Percentiles rank a stretch among this genome's conserved stretches.
Conservation (phyloP, 202 grass and related monocot species). For the Digitaria exilis region DNA sequence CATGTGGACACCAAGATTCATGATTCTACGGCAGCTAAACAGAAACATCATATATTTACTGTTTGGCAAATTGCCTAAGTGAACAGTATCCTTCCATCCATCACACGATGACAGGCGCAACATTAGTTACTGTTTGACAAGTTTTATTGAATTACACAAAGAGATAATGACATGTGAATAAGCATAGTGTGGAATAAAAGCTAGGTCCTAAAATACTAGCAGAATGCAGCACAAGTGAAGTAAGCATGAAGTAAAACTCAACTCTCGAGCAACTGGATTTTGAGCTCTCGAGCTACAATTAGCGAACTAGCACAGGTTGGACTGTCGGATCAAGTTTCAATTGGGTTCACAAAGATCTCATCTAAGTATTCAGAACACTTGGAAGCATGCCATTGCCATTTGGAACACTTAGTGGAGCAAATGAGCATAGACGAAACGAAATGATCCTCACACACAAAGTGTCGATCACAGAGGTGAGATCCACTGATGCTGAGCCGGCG, state of each 20-base stretch:
- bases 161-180: not conserved
- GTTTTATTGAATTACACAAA: not conserved
- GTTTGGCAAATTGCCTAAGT: too few relatives aligned
- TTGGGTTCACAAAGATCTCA: constrained; percentile 39
- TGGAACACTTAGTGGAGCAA: constrained; percentile 13
- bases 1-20: not conserved
- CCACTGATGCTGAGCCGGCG: not conserved
- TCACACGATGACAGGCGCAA: not conserved
- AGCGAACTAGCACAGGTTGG: constrained; percentile 1
- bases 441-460: not conserved
- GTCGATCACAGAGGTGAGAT: constrained; percentile 15
- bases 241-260: constrained; percentile 4
- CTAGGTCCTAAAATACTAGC: not conserved
- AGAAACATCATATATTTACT: not conserved
- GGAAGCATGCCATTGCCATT: constrained; percentile 11
- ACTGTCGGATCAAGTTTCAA: constrained; percentile 1
- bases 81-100: constrained; percentile 4
- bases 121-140: not conserved
- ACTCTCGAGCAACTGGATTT: not conserved
- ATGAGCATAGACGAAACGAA: not conserved
- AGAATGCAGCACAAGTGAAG: not conserved
- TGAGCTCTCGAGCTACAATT: not conserved
- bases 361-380: constrained; percentile 16
- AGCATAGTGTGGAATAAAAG: not conserved
- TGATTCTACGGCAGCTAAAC: not conserved